A percentile compares a stretch with the other conserved stretches of the same genome.
phyloP scores from a whole-genome alignment of 805 yeast genomes.

The Danielia oregonensis region DNA sequence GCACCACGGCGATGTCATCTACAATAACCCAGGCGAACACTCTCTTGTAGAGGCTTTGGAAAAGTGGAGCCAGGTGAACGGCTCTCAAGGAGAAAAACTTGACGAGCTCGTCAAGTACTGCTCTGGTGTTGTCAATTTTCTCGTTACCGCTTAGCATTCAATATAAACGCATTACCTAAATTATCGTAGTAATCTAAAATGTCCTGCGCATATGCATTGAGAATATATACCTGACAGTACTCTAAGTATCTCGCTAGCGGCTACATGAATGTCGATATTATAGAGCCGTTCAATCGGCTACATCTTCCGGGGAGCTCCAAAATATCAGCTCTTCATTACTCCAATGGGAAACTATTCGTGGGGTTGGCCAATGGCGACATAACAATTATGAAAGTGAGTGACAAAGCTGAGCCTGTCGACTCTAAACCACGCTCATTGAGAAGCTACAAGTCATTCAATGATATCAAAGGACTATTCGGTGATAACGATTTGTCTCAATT shows the following conservation, averaged over 20 bases:
- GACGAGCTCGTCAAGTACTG: slow-evolving; percentile 75
- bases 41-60: slow-evolving; percentile 44
- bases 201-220: too few species aligned
- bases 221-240: too few species aligned
- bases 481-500: slow-evolving; percentile 18
- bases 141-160: slow-evolving; percentile 39
- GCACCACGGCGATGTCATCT: slow-evolving; percentile 79
- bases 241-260: not conserved
- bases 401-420: slow-evolving; percentile 7
- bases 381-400: slow-evolving; percentile 19
- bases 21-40: slow-evolving; percentile 30
- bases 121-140: slow-evolving; percentile 69
- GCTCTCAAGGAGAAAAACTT: slow-evolving; percentile 42
- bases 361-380: slow-evolving; percentile 38
- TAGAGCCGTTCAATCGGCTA: slow-evolving; percentile 35
- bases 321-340: slow-evolving; percentile 23
- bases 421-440: slow-evolving; percentile 10
- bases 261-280: slow-evolving; percentile 35
- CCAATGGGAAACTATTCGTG: slow-evolving; percentile 20
- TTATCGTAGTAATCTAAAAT: too few species aligned
- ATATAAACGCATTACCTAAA: too few species aligned
- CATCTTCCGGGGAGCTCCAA: slow-evolving; percentile 21
- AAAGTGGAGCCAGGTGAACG: slow-evolving; percentile 46
- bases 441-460: slow-evolving; percentile 24
- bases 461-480: slow-evolving; percentile 17